These are phyloP conservation scores for Claviceps digitariae DNA, from an alignment of 2,329 filamentous ascomycete genomes.

Conservation along the genomic window DNA sequence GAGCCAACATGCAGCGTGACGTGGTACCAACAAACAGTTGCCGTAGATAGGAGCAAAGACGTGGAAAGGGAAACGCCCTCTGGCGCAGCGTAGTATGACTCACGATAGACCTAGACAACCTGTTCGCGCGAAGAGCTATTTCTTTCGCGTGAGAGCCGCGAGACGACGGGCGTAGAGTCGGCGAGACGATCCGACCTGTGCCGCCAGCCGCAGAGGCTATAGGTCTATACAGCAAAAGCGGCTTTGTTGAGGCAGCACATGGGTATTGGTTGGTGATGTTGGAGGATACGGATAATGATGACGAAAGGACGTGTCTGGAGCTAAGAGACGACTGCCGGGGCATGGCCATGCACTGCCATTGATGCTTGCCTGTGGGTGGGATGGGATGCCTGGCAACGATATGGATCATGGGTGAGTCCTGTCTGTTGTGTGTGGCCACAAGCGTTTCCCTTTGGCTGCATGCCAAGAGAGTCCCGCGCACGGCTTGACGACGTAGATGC, in stretches of 20 bases:
- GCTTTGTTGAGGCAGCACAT: background rate
- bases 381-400: background rate
- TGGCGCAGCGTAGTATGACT: background rate
- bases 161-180: background rate
- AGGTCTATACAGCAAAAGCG: background rate
- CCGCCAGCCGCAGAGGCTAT: background rate
- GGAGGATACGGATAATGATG: background rate
- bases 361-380: background rate
- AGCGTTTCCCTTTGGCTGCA: background rate
- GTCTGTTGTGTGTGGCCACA: background rate
- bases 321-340: background rate
- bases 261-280: background rate
- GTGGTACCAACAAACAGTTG: background rate
- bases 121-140: background rate
- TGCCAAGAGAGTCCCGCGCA: background rate
- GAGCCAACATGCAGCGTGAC: too few species aligned
- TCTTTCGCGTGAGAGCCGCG: background rate
- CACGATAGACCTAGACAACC: background rate
- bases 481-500: background rate
- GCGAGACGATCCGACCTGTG: too few species aligned
- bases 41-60: background rate
- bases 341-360: background rate
- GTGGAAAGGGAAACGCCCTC: background rate
- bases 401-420: background rate
- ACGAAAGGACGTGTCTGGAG: background rate